These are phyloP conservation scores for Amphibolis antarctica DNA, from an alignment of 106 monocot species.

Conservation along the genomic window DNA sequence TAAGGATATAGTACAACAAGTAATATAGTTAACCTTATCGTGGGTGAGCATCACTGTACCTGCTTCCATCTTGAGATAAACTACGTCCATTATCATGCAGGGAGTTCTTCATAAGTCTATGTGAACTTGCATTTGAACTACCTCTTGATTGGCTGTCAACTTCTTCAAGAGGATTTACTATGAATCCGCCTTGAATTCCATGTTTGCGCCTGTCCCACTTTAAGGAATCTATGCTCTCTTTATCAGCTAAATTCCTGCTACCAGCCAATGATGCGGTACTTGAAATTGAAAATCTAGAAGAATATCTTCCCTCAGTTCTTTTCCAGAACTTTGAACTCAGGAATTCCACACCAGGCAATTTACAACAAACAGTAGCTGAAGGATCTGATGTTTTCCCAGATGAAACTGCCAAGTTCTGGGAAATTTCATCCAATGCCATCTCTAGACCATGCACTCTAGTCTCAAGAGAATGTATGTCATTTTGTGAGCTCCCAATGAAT, in stretches of 20 bases:
- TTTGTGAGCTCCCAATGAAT: constrained; percentile 83
- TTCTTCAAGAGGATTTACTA: constrained; percentile 63
- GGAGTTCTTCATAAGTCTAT: constrained; percentile 11
- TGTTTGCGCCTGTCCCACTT: constrained; percentile 36
- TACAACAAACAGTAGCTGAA: constrained; percentile 48
- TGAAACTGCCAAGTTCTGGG: constrained; percentile 43
- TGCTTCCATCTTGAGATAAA: constrained; percentile 6
- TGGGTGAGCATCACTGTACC: constrained; percentile 2
- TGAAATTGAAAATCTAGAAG: constrained; percentile 29
- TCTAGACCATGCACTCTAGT: constrained; percentile 75
- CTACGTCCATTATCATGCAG: constrained; percentile 3
- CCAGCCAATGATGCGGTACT: constrained; percentile 3
- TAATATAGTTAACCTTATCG: too few species aligned
- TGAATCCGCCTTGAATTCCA: constrained; percentile 32
- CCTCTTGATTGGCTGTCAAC: constrained; percentile 23
- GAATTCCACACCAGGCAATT: constrained; percentile 63
- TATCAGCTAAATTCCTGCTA: constrained; percentile 11
- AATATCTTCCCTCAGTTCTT: constrained; percentile 53
- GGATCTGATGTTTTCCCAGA: constrained; percentile 26
- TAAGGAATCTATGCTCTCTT: constrained; percentile 11
- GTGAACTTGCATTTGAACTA: constrained; percentile 10
- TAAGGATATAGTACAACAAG: too few species aligned
- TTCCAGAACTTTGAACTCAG: constrained; percentile 77
- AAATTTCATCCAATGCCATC: constrained; percentile 67
- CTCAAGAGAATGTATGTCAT: constrained; percentile 68